Percentiles rank a stretch among this genome's conserved stretches.
phyloP scores from a whole-genome alignment of 2,329 filamentous ascomycete species.

The Sporothrix dimorphospora region DNA sequence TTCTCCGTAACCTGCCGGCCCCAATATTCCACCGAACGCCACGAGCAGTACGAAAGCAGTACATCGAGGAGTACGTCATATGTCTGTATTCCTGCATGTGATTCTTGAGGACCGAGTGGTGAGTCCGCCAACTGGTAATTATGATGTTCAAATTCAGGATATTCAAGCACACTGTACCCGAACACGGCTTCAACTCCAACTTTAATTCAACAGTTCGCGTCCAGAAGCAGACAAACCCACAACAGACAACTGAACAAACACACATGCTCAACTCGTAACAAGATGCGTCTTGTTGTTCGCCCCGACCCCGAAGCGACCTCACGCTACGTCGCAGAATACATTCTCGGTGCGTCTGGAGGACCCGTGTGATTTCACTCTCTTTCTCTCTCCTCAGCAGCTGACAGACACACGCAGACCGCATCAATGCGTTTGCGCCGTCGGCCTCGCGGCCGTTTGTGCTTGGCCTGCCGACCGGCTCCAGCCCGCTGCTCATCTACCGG shows the following conservation, averaged over 20 bases:
- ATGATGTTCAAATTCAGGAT: background rate
- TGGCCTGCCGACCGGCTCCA: constrained; percentile 72
- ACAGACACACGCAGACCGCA: constrained; percentile 54
- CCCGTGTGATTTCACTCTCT: too few relatives aligned
- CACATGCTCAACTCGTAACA: constrained; percentile 20
- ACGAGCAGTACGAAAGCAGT: background rate
- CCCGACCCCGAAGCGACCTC: constrained; percentile 64
- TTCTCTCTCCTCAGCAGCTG: too few relatives aligned
- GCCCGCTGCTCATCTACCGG: constrained; percentile 69
- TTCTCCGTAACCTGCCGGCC: background rate
- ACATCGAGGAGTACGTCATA: background rate
- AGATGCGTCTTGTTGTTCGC: constrained; percentile 73
- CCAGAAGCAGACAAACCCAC: too few relatives aligned
- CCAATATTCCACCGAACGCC: background rate
- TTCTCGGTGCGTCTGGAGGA: constrained; percentile 50
- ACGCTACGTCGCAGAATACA: constrained; percentile 71
- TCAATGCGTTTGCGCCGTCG: constrained; percentile 68
- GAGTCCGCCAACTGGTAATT: too few relatives aligned
- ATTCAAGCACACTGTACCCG: background rate
- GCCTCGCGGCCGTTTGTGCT: constrained; percentile 69
- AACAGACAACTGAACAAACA: background rate
- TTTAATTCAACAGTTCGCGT: too few relatives aligned
- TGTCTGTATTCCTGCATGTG: too few relatives aligned
- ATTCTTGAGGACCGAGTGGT: too few relatives aligned
- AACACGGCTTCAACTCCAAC: background rate